These are phyloP conservation scores for Sarocladium kiliense DNA, from an alignment of 2,329 filamentous ascomycete genomes.

Conservation along the genomic window DNA sequence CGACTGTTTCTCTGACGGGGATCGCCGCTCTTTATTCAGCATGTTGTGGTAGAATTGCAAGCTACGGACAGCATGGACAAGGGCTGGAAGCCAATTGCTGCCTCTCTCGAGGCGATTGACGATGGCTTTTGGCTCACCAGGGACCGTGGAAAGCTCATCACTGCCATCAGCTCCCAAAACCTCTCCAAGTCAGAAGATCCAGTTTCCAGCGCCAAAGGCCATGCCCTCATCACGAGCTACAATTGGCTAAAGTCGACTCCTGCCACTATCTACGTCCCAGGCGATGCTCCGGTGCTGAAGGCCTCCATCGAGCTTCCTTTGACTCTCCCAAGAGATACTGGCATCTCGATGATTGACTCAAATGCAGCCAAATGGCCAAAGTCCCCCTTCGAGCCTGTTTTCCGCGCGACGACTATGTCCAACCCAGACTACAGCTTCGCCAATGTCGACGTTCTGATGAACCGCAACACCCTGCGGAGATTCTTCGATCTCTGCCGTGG, in stretches of 20 bases:
- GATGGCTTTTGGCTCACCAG: too few relatives aligned
- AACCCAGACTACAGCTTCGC: constrained; percentile 18
- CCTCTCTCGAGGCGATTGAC: too few relatives aligned
- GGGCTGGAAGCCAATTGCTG: too few relatives aligned
- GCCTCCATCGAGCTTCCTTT: not conserved
- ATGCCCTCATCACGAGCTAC: not conserved
- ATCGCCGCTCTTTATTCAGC: too few relatives aligned
- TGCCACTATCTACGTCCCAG: not conserved
- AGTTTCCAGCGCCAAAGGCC: not conserved
- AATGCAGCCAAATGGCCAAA: not conserved
- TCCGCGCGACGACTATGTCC: constrained; percentile 20
- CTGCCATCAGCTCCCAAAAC: not conserved
- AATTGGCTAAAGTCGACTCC: not conserved
- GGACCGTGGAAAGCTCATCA: not conserved
- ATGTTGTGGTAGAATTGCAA: too few relatives aligned
- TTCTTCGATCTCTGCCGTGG: constrained; percentile 20
- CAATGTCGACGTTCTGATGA: constrained; percentile 23
- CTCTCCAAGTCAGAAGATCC: not conserved
- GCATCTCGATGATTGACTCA: not conserved
- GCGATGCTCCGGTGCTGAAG: not conserved
- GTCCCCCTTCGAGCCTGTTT: constrained; percentile 21
- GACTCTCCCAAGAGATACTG: not conserved
- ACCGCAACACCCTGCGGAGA: constrained; percentile 18
- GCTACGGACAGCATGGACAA: too few relatives aligned
- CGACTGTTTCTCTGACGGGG: too few relatives aligned